Conservation (phyloP, 2,329 filamentous ascomycete genomes). For the Penicillium freii region DNA sequence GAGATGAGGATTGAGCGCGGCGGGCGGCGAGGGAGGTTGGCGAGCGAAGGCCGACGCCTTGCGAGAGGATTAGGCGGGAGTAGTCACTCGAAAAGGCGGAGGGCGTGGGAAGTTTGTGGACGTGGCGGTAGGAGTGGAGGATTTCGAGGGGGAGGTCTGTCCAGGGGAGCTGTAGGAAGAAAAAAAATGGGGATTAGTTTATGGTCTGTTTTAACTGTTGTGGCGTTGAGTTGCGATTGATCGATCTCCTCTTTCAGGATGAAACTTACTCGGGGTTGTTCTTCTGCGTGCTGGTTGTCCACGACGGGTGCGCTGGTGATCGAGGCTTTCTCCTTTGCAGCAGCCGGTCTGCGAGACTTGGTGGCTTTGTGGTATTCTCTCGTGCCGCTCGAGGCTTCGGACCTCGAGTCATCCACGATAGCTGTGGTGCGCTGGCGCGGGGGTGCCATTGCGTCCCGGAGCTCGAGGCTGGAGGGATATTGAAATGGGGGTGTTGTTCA, state of each 20-base stretch:
- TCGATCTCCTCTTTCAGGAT: not conserved
- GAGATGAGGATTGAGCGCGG: constrained; percentile 23
- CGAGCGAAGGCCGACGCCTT: constrained; percentile 45
- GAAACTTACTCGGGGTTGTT: constrained; percentile 34
- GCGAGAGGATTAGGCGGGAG: constrained; percentile 48
- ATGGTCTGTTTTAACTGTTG: not conserved
- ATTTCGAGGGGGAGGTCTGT: constrained; percentile 43
- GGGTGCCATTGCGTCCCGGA: constrained; percentile 41
- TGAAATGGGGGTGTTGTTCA: constrained; percentile 1
- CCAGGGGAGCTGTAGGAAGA: constrained; percentile 41
- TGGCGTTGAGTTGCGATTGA: not conserved
- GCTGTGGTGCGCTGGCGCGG: constrained; percentile 44
- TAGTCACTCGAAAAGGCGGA: constrained; percentile 46
- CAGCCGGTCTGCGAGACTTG: constrained; percentile 35
- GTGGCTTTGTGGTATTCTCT: constrained; percentile 36
- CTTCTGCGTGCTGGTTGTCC: constrained; percentile 3
- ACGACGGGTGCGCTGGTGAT: constrained; percentile 32
- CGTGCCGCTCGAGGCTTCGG: constrained; percentile 48
- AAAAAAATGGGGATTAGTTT: not conserved
- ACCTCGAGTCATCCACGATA: constrained; percentile 47
- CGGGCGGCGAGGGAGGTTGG: constrained; percentile 46
- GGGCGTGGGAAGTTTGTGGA: constrained; percentile 47
- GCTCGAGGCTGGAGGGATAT: constrained; percentile 8
- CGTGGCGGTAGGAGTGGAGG: constrained; percentile 50
- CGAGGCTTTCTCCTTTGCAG: constrained; percentile 28